Evolutionary conservation across 805 yeast genomes (phyloP), one percentile per base, ranked within the genome.

Genomic region (Ascoidea rubescens): DNA sequence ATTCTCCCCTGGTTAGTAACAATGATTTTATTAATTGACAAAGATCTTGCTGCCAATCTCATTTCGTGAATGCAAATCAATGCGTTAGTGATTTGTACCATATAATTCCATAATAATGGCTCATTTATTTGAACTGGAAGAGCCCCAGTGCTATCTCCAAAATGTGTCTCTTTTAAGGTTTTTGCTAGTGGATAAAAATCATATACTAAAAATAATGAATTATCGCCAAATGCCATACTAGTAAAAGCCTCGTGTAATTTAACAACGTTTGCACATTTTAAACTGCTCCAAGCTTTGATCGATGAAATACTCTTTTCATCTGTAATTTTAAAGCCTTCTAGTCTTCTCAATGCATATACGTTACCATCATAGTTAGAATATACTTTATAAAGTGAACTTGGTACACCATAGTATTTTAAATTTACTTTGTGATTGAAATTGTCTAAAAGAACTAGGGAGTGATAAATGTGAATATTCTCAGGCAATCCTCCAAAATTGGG

Each of bases 371-470:
- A 56, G 61, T 84, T 86, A 5, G 93, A 85, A 59, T 80, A 77
- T 4, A 86, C 95, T 67, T 90, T 90, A 69, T 84, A 91, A 12
- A 84, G 68, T 45, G 84, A 72, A 48, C 82, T 78, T 4, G 76
- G 70, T 53, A 76, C 74, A 1, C 84, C 80, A 68, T 78, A 79
- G 44, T 68, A 62, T 43, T 66, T 61, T 8, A 37, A 10, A 37
- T 37, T 37, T 37, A 10, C 14, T 17, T 17, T 48, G 21, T 7
- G 12, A 32, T 31, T 48, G 53, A 63, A 58, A 54, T 66, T 54
- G 64, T 88, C 96, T 46, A 91, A 71, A 2, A 96, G 96, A 33
- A 83, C 89, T 53, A 91, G 72, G 21, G 93, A 82, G 66, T 87
- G 95, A 67, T 89, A 91, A 30, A 75, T 79, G 51, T 82, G 83